phyloP scores from a whole-genome alignment of 352 stramenopile species.

The Globisporangium echinulatum region DNA sequence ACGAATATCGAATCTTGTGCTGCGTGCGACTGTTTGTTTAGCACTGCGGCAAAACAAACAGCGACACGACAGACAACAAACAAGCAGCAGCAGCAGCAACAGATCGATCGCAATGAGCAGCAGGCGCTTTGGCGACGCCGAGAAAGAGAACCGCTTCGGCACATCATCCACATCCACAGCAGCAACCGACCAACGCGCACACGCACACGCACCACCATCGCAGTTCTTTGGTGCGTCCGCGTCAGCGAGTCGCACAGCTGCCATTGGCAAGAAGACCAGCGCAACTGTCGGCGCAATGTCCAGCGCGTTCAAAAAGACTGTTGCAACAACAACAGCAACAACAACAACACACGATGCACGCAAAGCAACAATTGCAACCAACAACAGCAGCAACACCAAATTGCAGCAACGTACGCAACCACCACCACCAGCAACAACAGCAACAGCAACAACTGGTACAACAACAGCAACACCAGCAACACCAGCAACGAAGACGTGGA shows the following conservation, averaged over 20 bases:
- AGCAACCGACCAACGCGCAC: not conserved
- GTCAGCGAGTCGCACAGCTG: slow-evolving; percentile 16
- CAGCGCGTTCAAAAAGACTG: slow-evolving; percentile 4
- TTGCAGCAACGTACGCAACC: not conserved
- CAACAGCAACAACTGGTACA: slow-evolving; percentile 1
- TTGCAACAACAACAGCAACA: not conserved
- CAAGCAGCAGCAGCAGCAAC: not conserved
- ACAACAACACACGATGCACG: slow-evolving; percentile 2
- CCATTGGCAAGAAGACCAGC: slow-evolving; percentile 9
- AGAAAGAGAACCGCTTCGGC: slow-evolving; percentile 56
- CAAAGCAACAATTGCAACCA: slow-evolving; percentile 8
- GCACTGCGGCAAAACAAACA: no score
- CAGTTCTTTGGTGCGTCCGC: slow-evolving; percentile 16
- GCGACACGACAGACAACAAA: not conserved
- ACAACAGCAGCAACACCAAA: slow-evolving; percentile 6
- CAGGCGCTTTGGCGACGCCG: slow-evolving; percentile 39
- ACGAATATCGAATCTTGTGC: no score
- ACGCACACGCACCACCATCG: slow-evolving; percentile 8
- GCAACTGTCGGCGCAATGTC: slow-evolving; percentile 8
- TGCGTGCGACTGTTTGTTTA: no score
- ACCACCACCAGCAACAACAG: not conserved
- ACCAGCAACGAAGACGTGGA: slow-evolving; percentile 65
- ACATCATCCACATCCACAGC: slow-evolving; percentile 1
- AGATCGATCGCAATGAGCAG: slow-evolving; percentile 3
- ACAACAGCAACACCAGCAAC: slow-evolving; percentile 6